Evolutionary conservation across 148 eudicot genomes (phyloP).

Genomic region (Camellia granthamiana): DNA sequence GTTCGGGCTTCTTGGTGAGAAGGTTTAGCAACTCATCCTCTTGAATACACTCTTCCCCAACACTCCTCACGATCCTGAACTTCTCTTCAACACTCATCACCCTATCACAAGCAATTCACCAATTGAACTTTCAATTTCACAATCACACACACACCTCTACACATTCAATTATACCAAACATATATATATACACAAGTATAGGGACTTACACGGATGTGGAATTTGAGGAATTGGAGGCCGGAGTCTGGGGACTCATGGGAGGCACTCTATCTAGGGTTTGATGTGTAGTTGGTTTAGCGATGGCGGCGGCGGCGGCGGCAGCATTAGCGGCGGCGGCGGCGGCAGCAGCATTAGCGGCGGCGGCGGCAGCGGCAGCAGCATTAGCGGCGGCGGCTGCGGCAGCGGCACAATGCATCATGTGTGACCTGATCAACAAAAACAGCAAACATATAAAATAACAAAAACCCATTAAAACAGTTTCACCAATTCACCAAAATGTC

Average conservation of each 20-base stretch:
- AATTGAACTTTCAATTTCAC: background rate
- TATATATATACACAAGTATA: background rate
- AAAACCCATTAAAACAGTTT: too few species aligned
- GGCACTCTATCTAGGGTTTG: background rate
- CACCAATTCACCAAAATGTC: too few species aligned
- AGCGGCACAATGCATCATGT: too few species aligned
- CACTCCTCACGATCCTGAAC: constrained; percentile 43
- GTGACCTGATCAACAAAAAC: too few species aligned
- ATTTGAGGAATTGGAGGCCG: background rate
- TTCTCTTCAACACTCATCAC: constrained; percentile 44
- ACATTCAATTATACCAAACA: background rate
- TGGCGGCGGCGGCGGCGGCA: background rate
- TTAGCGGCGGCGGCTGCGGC: too few species aligned
- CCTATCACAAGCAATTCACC: constrained; percentile 20
- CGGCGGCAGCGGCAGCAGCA: too few species aligned
- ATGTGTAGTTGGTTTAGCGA: background rate
- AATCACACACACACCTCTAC: background rate
- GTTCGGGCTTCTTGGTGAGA: constrained; percentile 43
- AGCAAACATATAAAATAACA: too few species aligned
- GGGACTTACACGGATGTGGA: constrained; percentile 12
- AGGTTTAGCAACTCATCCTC: constrained; percentile 45
- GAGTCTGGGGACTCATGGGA: background rate
- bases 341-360: too few species aligned
- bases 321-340: too few species aligned
- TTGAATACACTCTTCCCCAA: constrained; percentile 59